These are phyloP conservation scores for Colletotrichum sp. DNA, from an alignment of 2,329 filamentous ascomycete genomes.

Conservation along the genomic window DNA sequence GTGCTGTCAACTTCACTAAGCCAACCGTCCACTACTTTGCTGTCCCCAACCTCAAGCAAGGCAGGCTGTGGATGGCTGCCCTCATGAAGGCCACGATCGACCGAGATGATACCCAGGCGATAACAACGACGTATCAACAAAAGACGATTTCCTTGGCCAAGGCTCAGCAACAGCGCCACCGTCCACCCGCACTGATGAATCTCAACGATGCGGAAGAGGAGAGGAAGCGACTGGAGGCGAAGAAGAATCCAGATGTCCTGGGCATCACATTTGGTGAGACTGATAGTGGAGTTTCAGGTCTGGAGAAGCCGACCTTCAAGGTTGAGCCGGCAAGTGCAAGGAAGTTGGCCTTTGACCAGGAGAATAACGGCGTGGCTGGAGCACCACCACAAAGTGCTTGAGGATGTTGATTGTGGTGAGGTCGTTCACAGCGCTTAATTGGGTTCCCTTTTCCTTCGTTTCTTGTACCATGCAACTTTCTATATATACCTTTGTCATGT, in stretches of 20 bases:
- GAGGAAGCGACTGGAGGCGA: conserved; percentile 27
- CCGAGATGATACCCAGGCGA: conserved; percentile 78
- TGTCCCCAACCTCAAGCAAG: conserved; percentile 86
- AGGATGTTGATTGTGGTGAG: background rate
- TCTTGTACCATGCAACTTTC: conserved; percentile 20
- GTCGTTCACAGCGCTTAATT: background rate
- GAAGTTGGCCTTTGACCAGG: conserved; percentile 29
- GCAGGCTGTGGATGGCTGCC: conserved; percentile 96
- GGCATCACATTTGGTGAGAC: conserved; percentile 47
- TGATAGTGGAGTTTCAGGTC: conserved; percentile 47
- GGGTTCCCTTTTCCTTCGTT: conserved; percentile 10
- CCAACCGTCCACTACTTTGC: conserved; percentile 98
- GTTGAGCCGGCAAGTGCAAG: conserved; percentile 32
- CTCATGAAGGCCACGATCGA: conserved; percentile 99
- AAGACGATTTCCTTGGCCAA: conserved; percentile 94
- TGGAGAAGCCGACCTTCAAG: conserved; percentile 41
- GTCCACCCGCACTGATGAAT: conserved; percentile 87
- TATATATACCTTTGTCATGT: conserved; percentile 24
- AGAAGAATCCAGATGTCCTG: conserved; percentile 40
- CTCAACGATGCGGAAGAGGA: conserved; percentile 36
- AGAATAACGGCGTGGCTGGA: conserved; percentile 26
- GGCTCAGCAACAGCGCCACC: conserved; percentile 84
- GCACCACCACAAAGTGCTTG: conserved; percentile 35
- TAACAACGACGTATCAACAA: conserved; percentile 94
- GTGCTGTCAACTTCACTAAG: conserved; percentile 96